Conservation (phyloP, 179 eudicot genomes). For the Carnegiea gigantea region DNA sequence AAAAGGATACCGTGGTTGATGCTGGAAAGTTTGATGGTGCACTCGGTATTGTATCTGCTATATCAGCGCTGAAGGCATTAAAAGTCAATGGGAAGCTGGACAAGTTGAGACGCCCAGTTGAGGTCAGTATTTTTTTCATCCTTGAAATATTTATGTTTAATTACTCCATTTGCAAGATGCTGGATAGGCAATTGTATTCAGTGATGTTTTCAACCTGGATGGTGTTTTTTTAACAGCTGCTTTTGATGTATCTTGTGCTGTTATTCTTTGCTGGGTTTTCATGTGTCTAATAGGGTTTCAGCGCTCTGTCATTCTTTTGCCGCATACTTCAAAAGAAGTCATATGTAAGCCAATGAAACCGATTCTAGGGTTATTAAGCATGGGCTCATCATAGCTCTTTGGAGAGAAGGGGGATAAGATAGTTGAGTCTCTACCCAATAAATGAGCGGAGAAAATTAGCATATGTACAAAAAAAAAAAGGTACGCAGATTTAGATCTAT, state of each 20-base stretch:
- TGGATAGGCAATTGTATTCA: background rate
- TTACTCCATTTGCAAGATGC: background rate
- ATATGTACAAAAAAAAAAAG: too few relatives aligned
- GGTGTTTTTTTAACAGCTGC: background rate
- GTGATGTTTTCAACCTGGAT: background rate
- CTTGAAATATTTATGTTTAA: background rate
- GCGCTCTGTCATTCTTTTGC: background rate
- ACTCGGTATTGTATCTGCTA: slow-evolving; percentile 71
- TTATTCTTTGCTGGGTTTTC: background rate
- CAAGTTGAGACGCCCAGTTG: slow-evolving; percentile 68
- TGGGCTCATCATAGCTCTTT: too few relatives aligned
- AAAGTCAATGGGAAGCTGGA: slow-evolving; percentile 46
- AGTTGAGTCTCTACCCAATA: too few relatives aligned
- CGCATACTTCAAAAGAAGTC: too few relatives aligned
- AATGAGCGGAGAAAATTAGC: too few relatives aligned
- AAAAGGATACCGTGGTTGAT: slow-evolving; percentile 93
- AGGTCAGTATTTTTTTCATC: slow-evolving; percentile 43
- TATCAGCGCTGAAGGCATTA: slow-evolving; percentile 87
- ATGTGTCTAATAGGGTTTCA: background rate
- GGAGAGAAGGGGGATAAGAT: too few relatives aligned
- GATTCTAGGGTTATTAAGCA: background rate
- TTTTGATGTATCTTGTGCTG: background rate
- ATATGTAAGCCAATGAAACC: too few relatives aligned
- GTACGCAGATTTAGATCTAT: too few relatives aligned
- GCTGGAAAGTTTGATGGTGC: slow-evolving; percentile 97